These are phyloP conservation scores for Physcomitrium patens DNA, from an alignment of 225 moss, liverwort and hornwort genomes.

Conservation along the genomic window DNA sequence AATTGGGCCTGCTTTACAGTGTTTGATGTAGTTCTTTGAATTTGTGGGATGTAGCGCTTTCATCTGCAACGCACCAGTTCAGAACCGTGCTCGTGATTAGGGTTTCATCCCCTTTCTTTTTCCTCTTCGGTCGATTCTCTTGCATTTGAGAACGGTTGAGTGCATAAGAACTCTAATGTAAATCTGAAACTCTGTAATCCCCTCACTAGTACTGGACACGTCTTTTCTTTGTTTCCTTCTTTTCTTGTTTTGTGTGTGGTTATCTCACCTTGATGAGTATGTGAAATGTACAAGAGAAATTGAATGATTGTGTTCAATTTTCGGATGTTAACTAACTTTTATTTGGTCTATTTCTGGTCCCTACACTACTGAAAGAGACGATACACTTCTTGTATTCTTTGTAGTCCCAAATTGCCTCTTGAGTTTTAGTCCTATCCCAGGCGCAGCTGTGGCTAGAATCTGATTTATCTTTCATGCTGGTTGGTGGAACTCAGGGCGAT, in stretches of 20 bases:
- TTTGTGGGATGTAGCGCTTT: background rate
- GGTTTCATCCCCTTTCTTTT: background rate
- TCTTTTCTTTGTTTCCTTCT: too few species aligned
- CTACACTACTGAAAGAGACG: background rate
- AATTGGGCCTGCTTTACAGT: background rate
- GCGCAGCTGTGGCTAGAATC: too few species aligned
- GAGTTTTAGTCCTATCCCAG: background rate
- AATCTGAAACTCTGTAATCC: too few species aligned
- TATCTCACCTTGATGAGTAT: background rate
- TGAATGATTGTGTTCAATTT: background rate
- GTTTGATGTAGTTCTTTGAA: background rate
- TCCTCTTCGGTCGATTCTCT: background rate
- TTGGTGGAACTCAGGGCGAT: background rate
- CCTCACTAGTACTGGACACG: too few species aligned
- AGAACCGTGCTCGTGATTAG: constrained; percentile 4
- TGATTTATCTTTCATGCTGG: constrained; percentile 22
- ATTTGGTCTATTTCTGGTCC: constrained; percentile 12
- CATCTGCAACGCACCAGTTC: background rate
- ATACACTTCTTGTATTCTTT: background rate
- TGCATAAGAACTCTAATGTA: background rate
- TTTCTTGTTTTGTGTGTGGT: too few species aligned
- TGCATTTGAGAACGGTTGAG: background rate
- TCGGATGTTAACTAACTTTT: background rate
- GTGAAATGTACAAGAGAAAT: background rate
- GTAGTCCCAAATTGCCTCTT: background rate